These are phyloP conservation scores for Hibiscus tridactylites DNA, from an alignment of 345 rosid genomes.

Conservation along the genomic window DNA sequence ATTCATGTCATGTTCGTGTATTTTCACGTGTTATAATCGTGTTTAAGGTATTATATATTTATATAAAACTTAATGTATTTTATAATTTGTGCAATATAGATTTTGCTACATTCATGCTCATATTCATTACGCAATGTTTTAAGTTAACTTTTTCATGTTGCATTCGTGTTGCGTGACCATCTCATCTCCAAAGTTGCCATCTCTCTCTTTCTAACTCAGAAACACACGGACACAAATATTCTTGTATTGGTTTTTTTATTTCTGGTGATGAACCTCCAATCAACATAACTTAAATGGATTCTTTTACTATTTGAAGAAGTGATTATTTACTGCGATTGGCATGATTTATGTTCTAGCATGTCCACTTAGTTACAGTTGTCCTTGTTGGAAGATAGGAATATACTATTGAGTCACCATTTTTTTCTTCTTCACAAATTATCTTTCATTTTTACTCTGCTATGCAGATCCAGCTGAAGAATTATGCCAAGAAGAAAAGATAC, in stretches of 20 bases:
- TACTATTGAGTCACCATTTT: neutral
- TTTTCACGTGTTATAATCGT: neutral
- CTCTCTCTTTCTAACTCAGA: no score
- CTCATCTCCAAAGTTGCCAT: no score
- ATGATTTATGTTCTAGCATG: neutral
- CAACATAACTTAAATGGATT: neutral
- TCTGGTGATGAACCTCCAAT: neutral
- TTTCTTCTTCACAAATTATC: neutral
- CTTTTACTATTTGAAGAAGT: neutral
- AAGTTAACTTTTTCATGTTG: no score
- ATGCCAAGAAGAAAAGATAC: constrained; percentile 77
- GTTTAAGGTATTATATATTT: neutral
- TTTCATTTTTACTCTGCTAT: neutral
- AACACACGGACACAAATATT: no score
- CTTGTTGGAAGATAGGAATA: neutral
- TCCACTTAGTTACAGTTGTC: neutral
- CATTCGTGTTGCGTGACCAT: no score
- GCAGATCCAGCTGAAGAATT: constrained; percentile 67
- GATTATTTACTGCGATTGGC: neutral
- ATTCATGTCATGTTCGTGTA: neutral
- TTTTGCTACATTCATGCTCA: neutral
- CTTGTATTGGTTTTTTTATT: neutral
- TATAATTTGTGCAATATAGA: neutral
- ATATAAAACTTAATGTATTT: neutral
- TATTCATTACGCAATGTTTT: neutral